A percentile compares a stretch with the other conserved stretches of the same genome.
phyloP scores from a whole-genome alignment of 805 yeast genomes.

The Candida broadrunensis region DNA sequence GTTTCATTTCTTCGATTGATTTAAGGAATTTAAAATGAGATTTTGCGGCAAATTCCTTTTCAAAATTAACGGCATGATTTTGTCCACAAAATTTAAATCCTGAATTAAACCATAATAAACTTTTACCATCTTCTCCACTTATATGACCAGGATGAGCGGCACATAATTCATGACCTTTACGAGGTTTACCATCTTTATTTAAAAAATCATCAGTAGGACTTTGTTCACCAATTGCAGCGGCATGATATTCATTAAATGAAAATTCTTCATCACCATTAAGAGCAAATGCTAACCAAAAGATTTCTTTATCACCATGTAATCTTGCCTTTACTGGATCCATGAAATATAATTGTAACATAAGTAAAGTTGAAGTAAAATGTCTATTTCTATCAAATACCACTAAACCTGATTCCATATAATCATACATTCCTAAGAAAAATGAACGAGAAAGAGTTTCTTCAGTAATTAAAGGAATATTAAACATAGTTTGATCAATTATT shows the following conservation, averaged over 20 bases:
- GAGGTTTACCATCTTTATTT: slow-evolving; percentile 15
- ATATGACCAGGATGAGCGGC: slow-evolving; percentile 44
- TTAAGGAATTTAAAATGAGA: slow-evolving; percentile 19
- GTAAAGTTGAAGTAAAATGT: slow-evolving; percentile 27
- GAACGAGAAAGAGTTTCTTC: slow-evolving; percentile 25
- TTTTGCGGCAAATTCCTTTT: slow-evolving; percentile 22
- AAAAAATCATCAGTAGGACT: slow-evolving; percentile 25
- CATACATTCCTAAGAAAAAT: slow-evolving; percentile 38
- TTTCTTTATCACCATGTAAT: slow-evolving; percentile 75
- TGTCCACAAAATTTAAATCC: slow-evolving; percentile 39
- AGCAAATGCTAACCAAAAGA: slow-evolving; percentile 68
- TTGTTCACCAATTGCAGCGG: slow-evolving; percentile 51
- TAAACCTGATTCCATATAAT: slow-evolving; percentile 36
- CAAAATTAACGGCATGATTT: slow-evolving; percentile 25
- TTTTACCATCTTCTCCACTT: slow-evolving; percentile 24
- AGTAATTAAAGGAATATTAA: slow-evolving; percentile 33
- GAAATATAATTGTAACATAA: slow-evolving; percentile 26
- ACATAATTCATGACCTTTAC: slow-evolving; percentile 34
- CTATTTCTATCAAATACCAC: slow-evolving; percentile 25
- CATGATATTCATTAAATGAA: slow-evolving; percentile 46
- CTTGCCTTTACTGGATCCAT: slow-evolving; percentile 16
- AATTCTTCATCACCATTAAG: slow-evolving; percentile 50
- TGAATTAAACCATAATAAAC: slow-evolving; percentile 40
- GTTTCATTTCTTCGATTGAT: slow-evolving; percentile 20
- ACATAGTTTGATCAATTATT: slow-evolving; percentile 21